These are phyloP conservation scores for Coemansia sp. DNA, from an alignment of 192 early-diverging fungal genomes.

Conservation along the genomic window DNA sequence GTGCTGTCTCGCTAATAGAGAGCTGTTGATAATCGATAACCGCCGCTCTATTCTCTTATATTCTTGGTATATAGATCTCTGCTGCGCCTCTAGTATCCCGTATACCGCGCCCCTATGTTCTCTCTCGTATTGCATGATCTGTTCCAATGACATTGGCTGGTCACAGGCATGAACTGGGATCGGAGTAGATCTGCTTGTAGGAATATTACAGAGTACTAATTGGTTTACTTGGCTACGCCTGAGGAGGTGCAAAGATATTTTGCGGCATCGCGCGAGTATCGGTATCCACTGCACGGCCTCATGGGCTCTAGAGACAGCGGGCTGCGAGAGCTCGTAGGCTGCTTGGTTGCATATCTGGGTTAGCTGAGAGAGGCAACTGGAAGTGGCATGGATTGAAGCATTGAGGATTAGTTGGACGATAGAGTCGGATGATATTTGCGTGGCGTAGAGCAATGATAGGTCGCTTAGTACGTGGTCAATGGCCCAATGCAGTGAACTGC, in stretches of 20 bases:
- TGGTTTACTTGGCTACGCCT: neutral
- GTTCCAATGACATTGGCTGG: neutral
- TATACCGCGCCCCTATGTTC: neutral
- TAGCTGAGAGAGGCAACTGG: neutral
- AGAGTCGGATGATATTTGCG: neutral
- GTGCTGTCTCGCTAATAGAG: neutral
- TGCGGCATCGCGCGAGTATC: slow-evolving; percentile 8
- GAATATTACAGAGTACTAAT: neutral
- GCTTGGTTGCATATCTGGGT: neutral
- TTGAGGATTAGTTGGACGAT: slow-evolving; percentile 2
- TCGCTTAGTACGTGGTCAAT: neutral
- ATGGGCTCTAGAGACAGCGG: neutral
- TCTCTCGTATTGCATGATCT: neutral
- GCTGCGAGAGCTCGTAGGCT: slow-evolving; percentile 6
- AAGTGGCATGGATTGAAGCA: neutral
- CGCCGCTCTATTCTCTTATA: neutral
- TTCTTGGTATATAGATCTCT: neutral
- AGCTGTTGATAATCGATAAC: slow-evolving; percentile 3
- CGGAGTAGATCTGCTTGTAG: neutral
- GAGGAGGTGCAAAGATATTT: slow-evolving; percentile 1
- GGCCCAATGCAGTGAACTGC: neutral
- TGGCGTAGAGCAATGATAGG: neutral
- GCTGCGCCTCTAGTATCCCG: neutral
- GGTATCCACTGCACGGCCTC: slow-evolving; percentile 10
- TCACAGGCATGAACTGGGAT: neutral